Conservation (phyloP, 306 rosid species). For the Malus sieversii region DNA sequence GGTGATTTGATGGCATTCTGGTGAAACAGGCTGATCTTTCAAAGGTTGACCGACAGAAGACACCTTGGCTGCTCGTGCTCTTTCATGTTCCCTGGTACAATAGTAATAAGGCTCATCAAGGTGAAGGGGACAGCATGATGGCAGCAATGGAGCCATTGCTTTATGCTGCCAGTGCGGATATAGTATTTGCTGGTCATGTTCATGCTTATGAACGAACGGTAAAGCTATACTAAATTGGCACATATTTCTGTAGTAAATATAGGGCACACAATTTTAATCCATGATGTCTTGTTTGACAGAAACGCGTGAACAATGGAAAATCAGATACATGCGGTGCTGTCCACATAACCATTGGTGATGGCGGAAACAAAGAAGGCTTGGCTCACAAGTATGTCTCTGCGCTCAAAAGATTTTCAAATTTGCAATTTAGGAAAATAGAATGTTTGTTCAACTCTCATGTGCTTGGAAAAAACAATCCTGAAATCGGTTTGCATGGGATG, state of each 20-base stretch:
- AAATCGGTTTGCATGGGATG: neutral
- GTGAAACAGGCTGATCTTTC: constrained; percentile 53
- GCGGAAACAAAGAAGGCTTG: constrained; percentile 90
- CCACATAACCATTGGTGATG: constrained; percentile 88
- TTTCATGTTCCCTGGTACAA: constrained; percentile 96
- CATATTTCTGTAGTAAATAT: neutral
- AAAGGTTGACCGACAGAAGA: constrained; percentile 66
- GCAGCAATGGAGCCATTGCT: constrained; percentile 72
- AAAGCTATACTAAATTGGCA: neutral
- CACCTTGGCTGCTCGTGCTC: constrained; percentile 77
- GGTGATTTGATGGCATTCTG: constrained; percentile 3
- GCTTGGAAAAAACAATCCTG: neutral
- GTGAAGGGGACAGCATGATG: constrained; percentile 83
- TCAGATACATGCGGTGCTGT: constrained; percentile 74
- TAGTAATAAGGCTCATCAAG: constrained; percentile 79
- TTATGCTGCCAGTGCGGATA: constrained; percentile 66
- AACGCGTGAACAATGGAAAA: constrained; percentile 56
- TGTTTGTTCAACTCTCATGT: neutral
- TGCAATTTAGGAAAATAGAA: neutral
- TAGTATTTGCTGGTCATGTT: constrained; percentile 77
- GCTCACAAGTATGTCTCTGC: constrained; percentile 46
- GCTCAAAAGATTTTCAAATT: neutral
- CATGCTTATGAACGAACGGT: constrained; percentile 95
- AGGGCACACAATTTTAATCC: neutral
- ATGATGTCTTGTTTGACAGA: constrained; percentile 30